Evolutionary conservation across 805 yeast genomes (phyloP).

Genomic region (Hanseniaspora nectarophila): DNA sequence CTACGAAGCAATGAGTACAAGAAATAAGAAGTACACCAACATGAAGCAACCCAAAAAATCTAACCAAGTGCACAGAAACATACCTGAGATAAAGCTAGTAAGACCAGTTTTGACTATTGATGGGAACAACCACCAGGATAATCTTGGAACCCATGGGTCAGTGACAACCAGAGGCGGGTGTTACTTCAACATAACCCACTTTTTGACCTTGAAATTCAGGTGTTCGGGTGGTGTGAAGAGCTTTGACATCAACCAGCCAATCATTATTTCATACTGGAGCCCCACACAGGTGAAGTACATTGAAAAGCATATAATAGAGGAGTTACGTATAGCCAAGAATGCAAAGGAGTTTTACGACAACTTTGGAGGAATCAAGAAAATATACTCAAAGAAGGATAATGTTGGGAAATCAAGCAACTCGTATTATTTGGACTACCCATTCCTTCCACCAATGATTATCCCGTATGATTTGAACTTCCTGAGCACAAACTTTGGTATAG

Average conservation of each 20-base stretch:
- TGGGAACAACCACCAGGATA: constrained; percentile 18
- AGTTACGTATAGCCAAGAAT: constrained; percentile 37
- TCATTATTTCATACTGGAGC: constrained; percentile 46
- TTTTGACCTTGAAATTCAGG: constrained; percentile 39
- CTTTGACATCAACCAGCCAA: constrained; percentile 39
- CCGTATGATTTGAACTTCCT: constrained; percentile 16
- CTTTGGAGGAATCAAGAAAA: constrained; percentile 29
- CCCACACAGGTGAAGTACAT: constrained; percentile 37
- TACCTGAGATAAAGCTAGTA: constrained; percentile 14
- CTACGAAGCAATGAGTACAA: background rate
- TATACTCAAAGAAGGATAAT: constrained; percentile 21
- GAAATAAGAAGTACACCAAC: background rate
- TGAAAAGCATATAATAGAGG: constrained; percentile 42
- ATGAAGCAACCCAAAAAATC: background rate
- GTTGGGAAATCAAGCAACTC: background rate
- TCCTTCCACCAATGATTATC: constrained; percentile 27
- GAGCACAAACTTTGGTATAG: constrained; percentile 4
- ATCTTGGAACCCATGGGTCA: constrained; percentile 31
- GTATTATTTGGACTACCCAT: constrained; percentile 28
- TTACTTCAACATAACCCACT: constrained; percentile 40
- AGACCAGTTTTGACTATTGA: constrained; percentile 8
- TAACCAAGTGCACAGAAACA: background rate
- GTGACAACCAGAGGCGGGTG: constrained; percentile 41
- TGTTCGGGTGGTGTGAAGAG: constrained; percentile 37
- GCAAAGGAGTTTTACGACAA: constrained; percentile 28